Evolutionary conservation across 306 rosid genomes (phyloP), one percentile per base, ranked within the genome.

Genomic region (Oemleria cerasiformis): DNA sequence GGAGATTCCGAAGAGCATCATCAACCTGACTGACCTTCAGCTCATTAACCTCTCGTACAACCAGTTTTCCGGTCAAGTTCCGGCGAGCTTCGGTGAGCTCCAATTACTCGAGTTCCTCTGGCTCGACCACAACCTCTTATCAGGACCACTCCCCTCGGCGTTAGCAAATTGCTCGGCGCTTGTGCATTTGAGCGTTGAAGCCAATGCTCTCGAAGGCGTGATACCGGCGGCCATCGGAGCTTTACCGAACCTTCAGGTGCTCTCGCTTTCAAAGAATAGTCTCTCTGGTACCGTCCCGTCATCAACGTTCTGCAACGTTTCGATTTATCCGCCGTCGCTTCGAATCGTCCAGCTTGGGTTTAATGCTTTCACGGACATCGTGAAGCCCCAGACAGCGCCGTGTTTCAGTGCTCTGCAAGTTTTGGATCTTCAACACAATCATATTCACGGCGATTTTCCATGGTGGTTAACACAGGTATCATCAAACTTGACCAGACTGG

Each of bases 91-190:
- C 8, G 98, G 97, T 5, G 87, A 75, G 78, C 96, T 90, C 65
- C 96, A 90, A 71, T 63, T 75, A 77, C 86, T 93, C 5, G 88
- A 90, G 59, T 89, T 87, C 68, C 92, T 93, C 40, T 93, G 98
- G 98, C 83, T 93, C 8, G 98, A 93, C 66, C 83, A 88, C 73
- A 93, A 93, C 70, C 74, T 81, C 0, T 41, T 93, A 2, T 83
- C 76, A 67, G 98, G 98, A 57, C 88, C 98, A 15, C 70, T 93
- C 21, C 97, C 98, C 51, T 90, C 98, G 38, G 98, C 98, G 2
- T 78, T 93, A 0, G 96, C 96, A 5, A 90, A 93, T 53, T 90
- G 94, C 63, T 88, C 90, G 47, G 84, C 92, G 75, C 97, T 93
- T 10, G 79, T 87, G 45, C 98, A 93, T 78, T 80, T 93, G 44